Evolutionary conservation across 2,329 filamentous ascomycete genomes (phyloP).

Genomic region (Clarireedia hainanense): DNA sequence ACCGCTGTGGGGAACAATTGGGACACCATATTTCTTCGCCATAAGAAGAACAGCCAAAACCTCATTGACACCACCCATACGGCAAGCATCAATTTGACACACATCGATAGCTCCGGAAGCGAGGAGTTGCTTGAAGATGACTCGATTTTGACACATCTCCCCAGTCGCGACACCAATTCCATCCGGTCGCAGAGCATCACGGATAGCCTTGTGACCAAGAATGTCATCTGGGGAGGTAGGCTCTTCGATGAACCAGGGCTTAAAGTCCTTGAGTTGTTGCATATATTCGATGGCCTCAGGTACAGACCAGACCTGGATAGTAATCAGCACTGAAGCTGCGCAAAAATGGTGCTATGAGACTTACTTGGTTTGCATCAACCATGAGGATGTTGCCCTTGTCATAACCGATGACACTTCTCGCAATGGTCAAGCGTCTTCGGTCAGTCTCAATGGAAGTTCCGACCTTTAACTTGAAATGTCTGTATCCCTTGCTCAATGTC

Average conservation of each 20-base stretch:
- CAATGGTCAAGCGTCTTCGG: conserved; percentile 61
- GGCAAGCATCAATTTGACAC: conserved; percentile 84
- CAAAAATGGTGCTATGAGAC: conserved; percentile 8
- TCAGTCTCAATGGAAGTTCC: conserved; percentile 68
- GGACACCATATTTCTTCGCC: conserved; percentile 63
- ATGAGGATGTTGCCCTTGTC: conserved; percentile 69
- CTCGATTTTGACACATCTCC: conserved; percentile 93
- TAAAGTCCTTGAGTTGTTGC: conserved; percentile 72
- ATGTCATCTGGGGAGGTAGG: conserved; percentile 86
- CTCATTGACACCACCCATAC: conserved; percentile 85
- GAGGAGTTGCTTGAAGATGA: conserved; percentile 89
- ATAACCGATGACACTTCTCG: conserved; percentile 72
- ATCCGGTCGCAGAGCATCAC: conserved; percentile 66
- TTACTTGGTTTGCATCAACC: conserved; percentile 83
- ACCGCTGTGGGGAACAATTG: conserved; percentile 82
- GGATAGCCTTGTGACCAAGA: conserved; percentile 77
- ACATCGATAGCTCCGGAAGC: conserved; percentile 74
- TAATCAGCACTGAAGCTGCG: background rate
- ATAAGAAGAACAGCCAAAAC: conserved; percentile 84
- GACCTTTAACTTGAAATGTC: conserved; percentile 88
- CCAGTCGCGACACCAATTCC: conserved; percentile 82
- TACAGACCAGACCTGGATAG: conserved; percentile 64
- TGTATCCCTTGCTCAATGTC: conserved; percentile 69
- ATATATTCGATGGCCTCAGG: conserved; percentile 85
- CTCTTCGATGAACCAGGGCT: conserved; percentile 93